phyloP scores from a whole-genome alignment of 345 rosid genomes.

The Carallia brachiata region DNA sequence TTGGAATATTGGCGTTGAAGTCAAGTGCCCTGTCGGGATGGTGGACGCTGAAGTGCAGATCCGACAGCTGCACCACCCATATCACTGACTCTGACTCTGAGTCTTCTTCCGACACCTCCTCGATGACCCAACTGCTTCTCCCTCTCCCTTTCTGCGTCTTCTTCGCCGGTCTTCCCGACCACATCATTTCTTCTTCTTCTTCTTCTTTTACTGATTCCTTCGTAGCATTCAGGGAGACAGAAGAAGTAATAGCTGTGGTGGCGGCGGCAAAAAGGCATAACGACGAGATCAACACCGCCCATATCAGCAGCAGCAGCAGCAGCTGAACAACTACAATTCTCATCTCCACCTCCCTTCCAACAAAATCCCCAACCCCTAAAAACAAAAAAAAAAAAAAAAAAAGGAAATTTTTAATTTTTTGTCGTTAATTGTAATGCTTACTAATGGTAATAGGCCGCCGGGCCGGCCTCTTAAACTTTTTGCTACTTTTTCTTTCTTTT shows the following conservation, averaged over 20 bases:
- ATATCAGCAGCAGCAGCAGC: neutral
- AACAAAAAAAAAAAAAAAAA: too few relatives aligned
- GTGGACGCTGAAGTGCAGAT: conserved; percentile 97
- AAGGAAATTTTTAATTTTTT: too few relatives aligned
- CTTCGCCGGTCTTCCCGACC: neutral
- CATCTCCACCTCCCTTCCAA: too few relatives aligned
- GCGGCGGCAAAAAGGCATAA: neutral
- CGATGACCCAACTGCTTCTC: conserved; percentile 17
- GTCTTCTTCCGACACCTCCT: too few relatives aligned
- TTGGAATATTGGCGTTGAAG: conserved; percentile 53
- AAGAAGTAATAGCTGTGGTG: neutral
- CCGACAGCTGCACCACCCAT: conserved; percentile 95
- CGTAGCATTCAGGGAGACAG: neutral
- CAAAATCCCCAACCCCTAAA: too few relatives aligned
- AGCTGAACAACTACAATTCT: too few relatives aligned
- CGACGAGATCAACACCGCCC: neutral
- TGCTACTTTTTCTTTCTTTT: too few relatives aligned
- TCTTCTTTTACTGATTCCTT: too few relatives aligned
- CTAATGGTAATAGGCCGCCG: too few relatives aligned
- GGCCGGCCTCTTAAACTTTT: too few relatives aligned
- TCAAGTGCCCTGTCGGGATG: conserved; percentile 78
- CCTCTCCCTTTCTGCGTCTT: conserved; percentile 5
- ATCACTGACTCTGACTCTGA: conserved; percentile 44
- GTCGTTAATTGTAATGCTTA: too few relatives aligned
- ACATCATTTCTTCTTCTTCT: too few relatives aligned